Evolutionary conservation across 768 basidiomycete species (phyloP), one percentile per base, ranked within the genome.

Genomic region (Mycena capillaripes): DNA sequence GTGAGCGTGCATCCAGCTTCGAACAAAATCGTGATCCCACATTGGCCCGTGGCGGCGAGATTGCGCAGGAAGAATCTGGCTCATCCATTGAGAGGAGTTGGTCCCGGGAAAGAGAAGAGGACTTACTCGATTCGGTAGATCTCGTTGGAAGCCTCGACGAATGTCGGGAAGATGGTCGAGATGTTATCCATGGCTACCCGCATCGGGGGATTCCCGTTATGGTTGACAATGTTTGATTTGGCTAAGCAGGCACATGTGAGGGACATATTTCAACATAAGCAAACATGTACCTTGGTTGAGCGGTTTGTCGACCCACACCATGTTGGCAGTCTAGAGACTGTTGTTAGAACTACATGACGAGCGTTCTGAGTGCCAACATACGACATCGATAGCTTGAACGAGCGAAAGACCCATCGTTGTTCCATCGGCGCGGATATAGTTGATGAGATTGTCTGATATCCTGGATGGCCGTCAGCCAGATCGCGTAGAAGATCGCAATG

Each of bases 201-300:
- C 38, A 58, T 40, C 21, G 66, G 71, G 1, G 71, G 71, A 46
- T 66, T n/a, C 46, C 19, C 17, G 59, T 72, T 68, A 12, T 61
- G 40, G 52, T 72, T 72, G 27, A 72, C 71, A n/a, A 72, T 66
- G 36, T 72, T 72, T 16, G 71, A 72, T 32, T 72, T 72, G n/a
- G 71, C 71, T 72, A 25, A 16, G 9, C 12, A 30, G 19, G 32
- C n/a, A 36, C 17, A 50, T 23, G 23, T 36, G 9, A 21, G 14
- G 16, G n/a, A 48, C n/a, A n/a, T n/a, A n/a, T n/a, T n/a, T n/a
- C 23, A 34, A 23, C 4, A 8, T n/a, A 25, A 8, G 5, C 2
- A 17, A 34, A 21, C 19, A 7, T 17, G 23, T 52, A 62, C 65
- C 71, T 67, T 68, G 71, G 17, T 72, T 72, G 30, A 72, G 50